Conservation (phyloP, 2,329 filamentous ascomycete genomes). For the Alternaria arborescens region DNA sequence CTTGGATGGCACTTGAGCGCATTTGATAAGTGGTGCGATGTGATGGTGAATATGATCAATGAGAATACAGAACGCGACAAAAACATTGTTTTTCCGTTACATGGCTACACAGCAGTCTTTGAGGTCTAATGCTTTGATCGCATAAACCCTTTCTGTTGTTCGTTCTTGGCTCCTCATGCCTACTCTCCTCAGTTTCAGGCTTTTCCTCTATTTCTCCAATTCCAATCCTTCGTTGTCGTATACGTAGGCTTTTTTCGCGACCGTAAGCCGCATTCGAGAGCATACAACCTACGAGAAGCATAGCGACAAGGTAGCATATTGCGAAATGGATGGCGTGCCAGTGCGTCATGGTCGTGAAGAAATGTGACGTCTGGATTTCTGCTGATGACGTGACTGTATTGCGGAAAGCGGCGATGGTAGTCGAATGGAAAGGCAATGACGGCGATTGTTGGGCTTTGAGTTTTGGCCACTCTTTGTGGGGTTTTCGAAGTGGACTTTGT, state of each 20-base stretch:
- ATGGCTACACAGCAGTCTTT: too few relatives aligned
- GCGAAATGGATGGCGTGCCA: not conserved
- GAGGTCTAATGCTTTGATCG: fast-evolving
- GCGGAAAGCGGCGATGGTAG: too few relatives aligned
- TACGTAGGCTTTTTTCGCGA: not conserved
- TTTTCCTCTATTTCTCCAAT: not conserved
- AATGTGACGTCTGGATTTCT: fast-evolving
- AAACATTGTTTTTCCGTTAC: too few relatives aligned
- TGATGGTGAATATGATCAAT: too few relatives aligned
- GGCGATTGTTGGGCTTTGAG: too few relatives aligned
- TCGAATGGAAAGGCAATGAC: too few relatives aligned
- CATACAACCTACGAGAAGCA: not conserved
- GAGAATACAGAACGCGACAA: too few relatives aligned
- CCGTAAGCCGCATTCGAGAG: not conserved
- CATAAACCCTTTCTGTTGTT: fast-evolving
- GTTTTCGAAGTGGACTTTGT: fast-evolving
- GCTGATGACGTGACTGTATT: too few relatives aligned
- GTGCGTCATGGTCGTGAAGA: not conserved
- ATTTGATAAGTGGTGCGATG: fast-evolving
- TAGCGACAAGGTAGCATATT: not conserved
- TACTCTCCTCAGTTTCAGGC: too few relatives aligned
- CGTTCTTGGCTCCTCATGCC: not conserved
- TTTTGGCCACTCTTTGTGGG: too few relatives aligned
- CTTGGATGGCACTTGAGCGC: not conserved
- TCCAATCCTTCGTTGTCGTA: fast-evolving